Percentiles rank a stretch among this genome's conserved stretches.
These are phyloP conservation scores for Geosmithia putterillii DNA, from an alignment of 2,329 filamentous ascomycete genomes.

Conservation along the genomic window DNA sequence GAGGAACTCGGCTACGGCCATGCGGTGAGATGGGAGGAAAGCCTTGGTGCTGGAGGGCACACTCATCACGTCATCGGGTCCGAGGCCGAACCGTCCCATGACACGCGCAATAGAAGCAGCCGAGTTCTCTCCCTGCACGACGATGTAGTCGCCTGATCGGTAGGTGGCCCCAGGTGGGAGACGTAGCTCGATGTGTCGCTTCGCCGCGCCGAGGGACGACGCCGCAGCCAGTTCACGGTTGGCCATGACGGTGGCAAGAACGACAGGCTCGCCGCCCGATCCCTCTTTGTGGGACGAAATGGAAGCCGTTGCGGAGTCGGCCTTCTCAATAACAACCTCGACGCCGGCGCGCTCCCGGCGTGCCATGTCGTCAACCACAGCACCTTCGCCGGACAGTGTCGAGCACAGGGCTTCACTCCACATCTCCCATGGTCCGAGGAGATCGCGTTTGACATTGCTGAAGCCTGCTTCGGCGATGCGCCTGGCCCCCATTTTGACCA, in stretches of 20 bases:
- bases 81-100: not conserved
- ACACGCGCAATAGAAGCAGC: not conserved
- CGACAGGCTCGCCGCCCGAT: not conserved
- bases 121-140: not conserved
- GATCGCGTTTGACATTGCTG: constrained; percentile 7
- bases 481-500: constrained; percentile 23
- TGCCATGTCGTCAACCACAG: constrained; percentile 51
- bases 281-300: not conserved
- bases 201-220: constrained; percentile 13
- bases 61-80: not conserved
- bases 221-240: constrained; percentile 28
- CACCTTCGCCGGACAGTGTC: constrained; percentile 41
- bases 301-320: not conserved
- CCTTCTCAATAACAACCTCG: not conserved
- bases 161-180: constrained; percentile 35
- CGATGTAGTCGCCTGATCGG: constrained; percentile 1
- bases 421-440: no score
- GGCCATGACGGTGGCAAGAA: not conserved
- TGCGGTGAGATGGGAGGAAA: not conserved
- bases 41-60: not conserved
- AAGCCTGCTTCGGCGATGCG: constrained; percentile 31
- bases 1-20: no score
- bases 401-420: no score
- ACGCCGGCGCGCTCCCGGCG: constrained; percentile 41
- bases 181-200: constrained; percentile 49